Evolutionary conservation across 495 filamentous ascomycete species (phyloP).

Genomic region (Aspergillus steynii): DNA sequence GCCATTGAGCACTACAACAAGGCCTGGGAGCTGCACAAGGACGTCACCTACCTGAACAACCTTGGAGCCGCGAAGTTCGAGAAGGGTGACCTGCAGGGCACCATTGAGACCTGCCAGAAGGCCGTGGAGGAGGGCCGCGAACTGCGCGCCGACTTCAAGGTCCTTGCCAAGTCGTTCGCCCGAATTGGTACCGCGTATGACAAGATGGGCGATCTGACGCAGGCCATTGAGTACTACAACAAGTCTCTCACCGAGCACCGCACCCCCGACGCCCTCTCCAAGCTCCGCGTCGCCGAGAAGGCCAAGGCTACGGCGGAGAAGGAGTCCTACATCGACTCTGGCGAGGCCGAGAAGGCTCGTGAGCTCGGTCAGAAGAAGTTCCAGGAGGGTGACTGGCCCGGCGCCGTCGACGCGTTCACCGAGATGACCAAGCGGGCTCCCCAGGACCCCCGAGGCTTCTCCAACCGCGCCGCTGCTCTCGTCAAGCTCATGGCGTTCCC

Average conservation of each 20-base stretch:
- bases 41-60: conserved; percentile 97
- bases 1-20: conserved; percentile 95
- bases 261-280: conserved; percentile 88
- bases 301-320: conserved; percentile 74
- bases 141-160: conserved; percentile 91
- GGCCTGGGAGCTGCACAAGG: conserved; percentile 92
- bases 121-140: conserved; percentile 86
- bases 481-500: conserved; percentile 97
- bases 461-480: conserved; percentile 94
- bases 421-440: conserved; percentile 98
- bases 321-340: conserved; percentile 83
- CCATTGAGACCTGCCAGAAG: conserved; percentile 82
- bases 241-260: conserved; percentile 95
- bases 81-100: conserved; percentile 86
- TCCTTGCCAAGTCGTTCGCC: conserved; percentile 93
- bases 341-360: conserved; percentile 91
- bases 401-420: conserved; percentile 87
- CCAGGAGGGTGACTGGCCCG: conserved; percentile 96
- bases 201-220: conserved; percentile 75
- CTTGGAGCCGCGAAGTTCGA: conserved; percentile 92
- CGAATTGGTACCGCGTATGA: conserved; percentile 90
- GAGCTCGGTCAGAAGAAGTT: conserved; percentile 94
- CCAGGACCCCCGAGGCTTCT: conserved; percentile 90
- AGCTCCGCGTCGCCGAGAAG: conserved; percentile 93
- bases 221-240: conserved; percentile 88